Evolutionary conservation across 306 rosid genomes (phyloP).

Genomic region (Notholithocarpus densiflorus): DNA sequence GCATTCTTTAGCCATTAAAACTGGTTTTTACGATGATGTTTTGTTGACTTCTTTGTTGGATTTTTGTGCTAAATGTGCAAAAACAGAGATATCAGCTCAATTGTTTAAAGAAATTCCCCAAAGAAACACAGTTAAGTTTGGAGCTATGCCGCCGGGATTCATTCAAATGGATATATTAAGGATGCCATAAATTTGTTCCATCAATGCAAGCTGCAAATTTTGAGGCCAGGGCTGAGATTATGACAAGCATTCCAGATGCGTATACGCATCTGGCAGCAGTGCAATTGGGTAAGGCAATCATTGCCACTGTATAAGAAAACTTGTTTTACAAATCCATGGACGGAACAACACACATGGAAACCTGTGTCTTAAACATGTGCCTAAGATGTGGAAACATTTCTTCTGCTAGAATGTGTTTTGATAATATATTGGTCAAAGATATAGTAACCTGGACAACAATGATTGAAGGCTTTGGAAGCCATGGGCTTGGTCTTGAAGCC

Average conservation of each 20-base stretch:
- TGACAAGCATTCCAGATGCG: constrained; percentile 46
- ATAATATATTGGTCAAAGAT: constrained; percentile 38
- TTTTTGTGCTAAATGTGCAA: constrained; percentile 44
- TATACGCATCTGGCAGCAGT: constrained; percentile 50
- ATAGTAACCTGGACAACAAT: constrained; percentile 48
- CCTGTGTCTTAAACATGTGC: constrained; percentile 52
- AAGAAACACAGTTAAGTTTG: constrained; percentile 37
- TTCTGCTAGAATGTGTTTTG: constrained; percentile 36
- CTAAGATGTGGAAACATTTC: constrained; percentile 45
- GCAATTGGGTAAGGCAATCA: constrained; percentile 41
- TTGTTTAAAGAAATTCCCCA: constrained; percentile 33
- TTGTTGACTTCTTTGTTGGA: constrained; percentile 48
- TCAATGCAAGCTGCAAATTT: not conserved
- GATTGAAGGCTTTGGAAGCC: constrained; percentile 33
- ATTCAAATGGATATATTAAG: constrained; percentile 43
- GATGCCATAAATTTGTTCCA: not conserved
- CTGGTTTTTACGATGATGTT: constrained; percentile 42
- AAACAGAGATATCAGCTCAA: constrained; percentile 30
- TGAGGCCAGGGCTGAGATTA: constrained; percentile 28
- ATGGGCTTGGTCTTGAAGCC: too few species aligned
- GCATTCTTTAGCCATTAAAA: constrained; percentile 36
- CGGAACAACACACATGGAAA: constrained; percentile 25
- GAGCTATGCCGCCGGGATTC: constrained; percentile 49
- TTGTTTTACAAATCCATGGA: constrained; percentile 9
- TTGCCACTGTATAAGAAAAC: constrained; percentile 33